Base-by-base conservation (phyloP, 495 filamentous ascomycete species). In the Lasiosphaeris hirsuta region DNA sequence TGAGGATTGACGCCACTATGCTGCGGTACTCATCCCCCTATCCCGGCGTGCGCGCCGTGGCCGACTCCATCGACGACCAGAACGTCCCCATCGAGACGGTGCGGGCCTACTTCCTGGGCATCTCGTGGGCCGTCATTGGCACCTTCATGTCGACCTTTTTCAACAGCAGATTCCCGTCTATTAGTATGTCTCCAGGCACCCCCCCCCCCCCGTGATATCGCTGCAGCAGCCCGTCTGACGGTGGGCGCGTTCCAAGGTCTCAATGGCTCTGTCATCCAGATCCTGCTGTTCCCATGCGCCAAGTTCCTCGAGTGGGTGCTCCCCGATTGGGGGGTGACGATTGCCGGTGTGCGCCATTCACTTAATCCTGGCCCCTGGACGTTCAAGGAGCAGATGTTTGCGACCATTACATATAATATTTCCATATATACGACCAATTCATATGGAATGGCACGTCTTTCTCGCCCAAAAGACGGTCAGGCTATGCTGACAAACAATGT, bases 301-400 rank as follows among this genome's bases (percentile, higher is more conserved):
- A 69, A 72, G 46, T 43, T 66, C 10, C 61, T 73, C 0, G 67
- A 69, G 14, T 63, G 51, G 33, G 17, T 53, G 1, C 59, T 72
- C 0, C 69, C 67, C 1, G 62, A 69, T 62, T 69, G 69, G 65
- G 66, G 66, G 1, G 15, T 70, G 15, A 69, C 63, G 2, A 15
- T 69, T 33, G 59, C 62, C 41, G 65, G 69, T 0, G 56, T 63
- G 4, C 54, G 69, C 7, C 63, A 66, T 56, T 68, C 68, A 8
- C 67, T 71, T 23, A 78, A 78, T 39, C 74, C 75, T 0, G 74
- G 72, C 1, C 74, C 67, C 6, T 78, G 72, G 67, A 74, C 69
- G 15, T 68, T 72, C 41, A 78, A 78, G 51, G 75, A 78, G 58
- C 75, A 78, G 54, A 72, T 72, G 59, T 68, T 78, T 56, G 69